Evolutionary conservation across 768 basidiomycete genomes (phyloP), one percentile per base, ranked within the genome.

Genomic region (Roridomyces roridus): DNA sequence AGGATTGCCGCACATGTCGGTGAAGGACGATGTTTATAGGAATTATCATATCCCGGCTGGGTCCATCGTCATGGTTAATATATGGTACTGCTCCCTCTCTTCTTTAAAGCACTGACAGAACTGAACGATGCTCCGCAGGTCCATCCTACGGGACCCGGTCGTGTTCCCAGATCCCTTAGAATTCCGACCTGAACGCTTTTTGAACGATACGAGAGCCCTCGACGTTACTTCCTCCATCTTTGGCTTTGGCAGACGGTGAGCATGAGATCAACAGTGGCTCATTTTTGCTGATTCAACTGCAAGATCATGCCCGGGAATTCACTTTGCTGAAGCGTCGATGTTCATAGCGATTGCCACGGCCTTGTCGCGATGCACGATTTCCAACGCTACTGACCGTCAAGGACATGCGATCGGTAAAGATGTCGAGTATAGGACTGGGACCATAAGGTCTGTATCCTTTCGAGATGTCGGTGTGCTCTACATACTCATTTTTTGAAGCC

Each of bases 181-280:
- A 15, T 79, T 75, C 68, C 51, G 68, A 36, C 78, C 78, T 20
- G 73, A n/a, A n/a, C n/a, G n/a, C n/a, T n/a, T n/a, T n/a, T n/a
- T n/a, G n/a, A n/a, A n/a, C n/a, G n/a, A n/a, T 73, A 36, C 70
- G 78, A 44, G 57, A 15, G 55, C 60, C 5, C 55, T 74, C 35
- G 67, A 68, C 20, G 70, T 73, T 51, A 74, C 74, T 6, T 60
- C 61, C 2, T 60, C 67, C 28, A 70, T 70, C 14, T 77, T 77
- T 28, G 73, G 74, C 6, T 76, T 74, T 55, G 76, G 76, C 41
- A 54, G 72, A 52, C 69, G 75, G 49, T 50, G 24, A 48, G 23
- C 14, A 49, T 29, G 14, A 26, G 20, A 14, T 41, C 18, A 2
- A 21, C 5, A 3, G 11, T 23, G 55, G 5, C 37, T 45, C 25